phyloP scores from a whole-genome alignment of 148 eudicot species.

The Beta vulgaris region DNA sequence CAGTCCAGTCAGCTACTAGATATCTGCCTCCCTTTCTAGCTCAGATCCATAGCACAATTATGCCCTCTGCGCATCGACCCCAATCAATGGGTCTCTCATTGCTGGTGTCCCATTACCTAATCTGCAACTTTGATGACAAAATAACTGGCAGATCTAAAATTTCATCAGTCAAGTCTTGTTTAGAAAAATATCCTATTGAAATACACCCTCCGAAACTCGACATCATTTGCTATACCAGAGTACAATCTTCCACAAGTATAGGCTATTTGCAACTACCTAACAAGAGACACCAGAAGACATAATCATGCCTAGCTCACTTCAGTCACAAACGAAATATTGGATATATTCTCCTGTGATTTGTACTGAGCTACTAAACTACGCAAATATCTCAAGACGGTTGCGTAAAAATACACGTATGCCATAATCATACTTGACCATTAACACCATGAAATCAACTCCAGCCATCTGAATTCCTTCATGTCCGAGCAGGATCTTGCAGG shows the following conservation, averaged over 20 bases:
- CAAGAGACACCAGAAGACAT: conserved; percentile 14
- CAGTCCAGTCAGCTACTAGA: no score
- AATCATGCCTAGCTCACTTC: neutral
- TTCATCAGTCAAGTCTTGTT: no score
- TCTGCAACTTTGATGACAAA: no score
- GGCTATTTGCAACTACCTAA: conserved; percentile 11
- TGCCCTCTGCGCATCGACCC: no score
- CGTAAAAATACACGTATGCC: conserved; percentile 6
- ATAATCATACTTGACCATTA: conserved; percentile 12
- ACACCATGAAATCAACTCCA: neutral
- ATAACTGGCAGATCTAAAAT: no score
- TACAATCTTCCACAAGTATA: conserved; percentile 6
- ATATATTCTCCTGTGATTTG: conserved; percentile 14
- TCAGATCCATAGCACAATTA: no score
- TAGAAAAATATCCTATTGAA: neutral
- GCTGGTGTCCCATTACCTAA: no score
- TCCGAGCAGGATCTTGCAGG: neutral
- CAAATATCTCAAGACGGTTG: neutral
- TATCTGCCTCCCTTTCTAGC: no score
- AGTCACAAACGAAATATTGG: conserved; percentile 5
- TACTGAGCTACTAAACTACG: conserved; percentile 12
- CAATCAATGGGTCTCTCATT: no score
- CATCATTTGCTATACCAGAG: neutral
- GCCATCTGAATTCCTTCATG: conserved; percentile 3
- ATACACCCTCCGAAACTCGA: neutral